These are phyloP conservation scores for Penicillium paradoxum DNA, from an alignment of 495 filamentous ascomycete species.

Conservation along the genomic window DNA sequence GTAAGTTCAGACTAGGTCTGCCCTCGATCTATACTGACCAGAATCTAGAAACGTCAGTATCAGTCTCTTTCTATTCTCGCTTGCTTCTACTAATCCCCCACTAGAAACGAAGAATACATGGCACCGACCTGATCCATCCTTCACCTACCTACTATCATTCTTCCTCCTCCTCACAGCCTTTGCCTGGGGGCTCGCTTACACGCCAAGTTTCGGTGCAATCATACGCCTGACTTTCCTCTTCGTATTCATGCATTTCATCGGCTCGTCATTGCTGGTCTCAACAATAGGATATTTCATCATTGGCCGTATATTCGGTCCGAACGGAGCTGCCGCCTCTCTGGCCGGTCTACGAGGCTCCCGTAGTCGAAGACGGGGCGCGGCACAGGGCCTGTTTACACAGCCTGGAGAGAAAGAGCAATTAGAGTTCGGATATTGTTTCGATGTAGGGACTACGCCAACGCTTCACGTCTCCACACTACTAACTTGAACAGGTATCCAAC, in stretches of 20 bases:
- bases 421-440: slow-evolving; percentile 78
- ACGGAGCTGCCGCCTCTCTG: slow-evolving; percentile 39
- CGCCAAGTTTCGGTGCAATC: slow-evolving; percentile 48
- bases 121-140: slow-evolving; percentile 71
- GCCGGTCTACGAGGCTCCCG: slow-evolving; percentile 39
- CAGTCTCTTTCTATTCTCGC: too few relatives aligned
- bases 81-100: background rate
- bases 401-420: slow-evolving; percentile 53
- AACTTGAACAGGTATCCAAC: slow-evolving; percentile 54
- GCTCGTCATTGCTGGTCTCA: slow-evolving; percentile 55
- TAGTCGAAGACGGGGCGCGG: slow-evolving; percentile 45
- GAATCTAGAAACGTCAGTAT: slow-evolving; percentile 54
- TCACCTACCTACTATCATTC: slow-evolving; percentile 71
- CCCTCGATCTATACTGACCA: slow-evolving; percentile 10
- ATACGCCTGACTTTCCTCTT: slow-evolving; percentile 60
- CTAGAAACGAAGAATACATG: slow-evolving; percentile 74
- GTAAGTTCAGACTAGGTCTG: slow-evolving; percentile 36
- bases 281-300: slow-evolving; percentile 61
- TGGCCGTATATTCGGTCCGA: slow-evolving; percentile 57
- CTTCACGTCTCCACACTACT: background rate
- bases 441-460: slow-evolving; percentile 41
- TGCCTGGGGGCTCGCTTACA: slow-evolving; percentile 70
- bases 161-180: slow-evolving; percentile 69
- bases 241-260: slow-evolving; percentile 64
- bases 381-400: slow-evolving; percentile 54